Base-by-base conservation (phyloP, 257 asterid species). In the Thymus quinquecostatus region DNA sequence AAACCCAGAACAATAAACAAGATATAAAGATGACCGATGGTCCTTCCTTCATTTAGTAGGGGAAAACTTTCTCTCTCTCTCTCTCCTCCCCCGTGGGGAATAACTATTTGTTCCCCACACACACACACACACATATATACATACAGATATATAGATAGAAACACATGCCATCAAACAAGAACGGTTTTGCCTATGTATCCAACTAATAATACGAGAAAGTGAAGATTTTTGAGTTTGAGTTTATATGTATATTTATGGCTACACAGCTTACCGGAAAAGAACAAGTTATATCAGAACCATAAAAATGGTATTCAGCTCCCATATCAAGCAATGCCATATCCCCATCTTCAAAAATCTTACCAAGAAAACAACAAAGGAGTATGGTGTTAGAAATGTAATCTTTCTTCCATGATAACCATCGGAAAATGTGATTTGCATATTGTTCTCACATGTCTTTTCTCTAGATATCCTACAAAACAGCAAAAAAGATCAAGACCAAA, bases 251-350 rank as follows among this genome's bases (percentile, higher is more conserved):
- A 41, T 59, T 54, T 54, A 72, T 21, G 63, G 9, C 72, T 43
- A 49, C 5, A 34, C 41, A 69, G 69, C 95, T 80, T 79, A 94
- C 99, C 58, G 98, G 99, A 79, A 86, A 94, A 60, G 99, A 91
- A 73, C 97, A 91, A 56, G 99, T 94, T 72, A 94, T 94, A 79
- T 94, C 99, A 70, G 98, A 88, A 83, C 98, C 98, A 83, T 94
- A 94, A 83, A 84, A 94, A 81, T 91, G 91, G 81, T 82, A 89
- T 74, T 94, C 99, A 55, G 98, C 98, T 84, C 99, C 99, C 99
- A 94, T 91, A 71, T 94, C 98, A 8, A 94, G 82, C 87, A 94
- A 80, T 59, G 98, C 93, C 96, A 91, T 94, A 80, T 91, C 97
- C 68, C 97, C 98, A 81, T 91, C 92, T 79, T 83, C 83, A 65